Evolutionary conservation across 2,329 filamentous ascomycete species (phyloP).

Genomic region (Venturia aucupariae): DNA sequence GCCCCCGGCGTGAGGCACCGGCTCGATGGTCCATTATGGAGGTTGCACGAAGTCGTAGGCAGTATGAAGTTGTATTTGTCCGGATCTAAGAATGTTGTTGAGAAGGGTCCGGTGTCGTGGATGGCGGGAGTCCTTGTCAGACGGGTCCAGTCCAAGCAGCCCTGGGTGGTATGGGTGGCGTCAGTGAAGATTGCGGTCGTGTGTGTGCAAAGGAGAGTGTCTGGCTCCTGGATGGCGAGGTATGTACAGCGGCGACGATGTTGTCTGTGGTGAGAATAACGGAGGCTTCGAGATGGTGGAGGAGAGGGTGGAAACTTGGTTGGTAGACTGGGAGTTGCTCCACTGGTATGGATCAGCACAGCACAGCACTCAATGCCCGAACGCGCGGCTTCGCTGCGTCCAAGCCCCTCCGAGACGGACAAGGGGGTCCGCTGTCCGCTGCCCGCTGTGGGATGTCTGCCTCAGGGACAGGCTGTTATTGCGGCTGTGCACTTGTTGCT

Average conservation of each 20-base stretch:
- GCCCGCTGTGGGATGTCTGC: not conserved
- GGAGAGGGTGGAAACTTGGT: not conserved
- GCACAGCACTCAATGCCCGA: not conserved
- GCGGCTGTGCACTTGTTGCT: constrained; percentile 4
- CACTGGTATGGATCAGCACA: not conserved
- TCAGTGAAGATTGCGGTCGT: not conserved
- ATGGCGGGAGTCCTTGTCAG: not conserved
- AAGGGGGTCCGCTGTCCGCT: not conserved
- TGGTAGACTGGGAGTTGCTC: not conserved
- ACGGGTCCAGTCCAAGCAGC: not conserved
- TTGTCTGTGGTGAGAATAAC: not conserved
- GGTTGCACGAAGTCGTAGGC: not conserved
- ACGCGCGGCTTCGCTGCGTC: not conserved
- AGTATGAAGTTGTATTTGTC: not conserved
- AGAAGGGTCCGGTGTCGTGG: not conserved
- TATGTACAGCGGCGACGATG: not conserved
- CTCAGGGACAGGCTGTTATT: not conserved
- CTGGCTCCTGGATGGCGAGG: not conserved
- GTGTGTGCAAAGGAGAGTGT: not conserved
- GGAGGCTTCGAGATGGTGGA: not conserved
- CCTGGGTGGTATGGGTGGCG: not conserved
- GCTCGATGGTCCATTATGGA: not conserved
- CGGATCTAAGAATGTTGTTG: not conserved
- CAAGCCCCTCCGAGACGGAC: not conserved
- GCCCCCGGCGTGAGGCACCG: not conserved